phyloP scores from a whole-genome alignment of 2,329 filamentous ascomycete genomes.

The Cercospora beticola region DNA sequence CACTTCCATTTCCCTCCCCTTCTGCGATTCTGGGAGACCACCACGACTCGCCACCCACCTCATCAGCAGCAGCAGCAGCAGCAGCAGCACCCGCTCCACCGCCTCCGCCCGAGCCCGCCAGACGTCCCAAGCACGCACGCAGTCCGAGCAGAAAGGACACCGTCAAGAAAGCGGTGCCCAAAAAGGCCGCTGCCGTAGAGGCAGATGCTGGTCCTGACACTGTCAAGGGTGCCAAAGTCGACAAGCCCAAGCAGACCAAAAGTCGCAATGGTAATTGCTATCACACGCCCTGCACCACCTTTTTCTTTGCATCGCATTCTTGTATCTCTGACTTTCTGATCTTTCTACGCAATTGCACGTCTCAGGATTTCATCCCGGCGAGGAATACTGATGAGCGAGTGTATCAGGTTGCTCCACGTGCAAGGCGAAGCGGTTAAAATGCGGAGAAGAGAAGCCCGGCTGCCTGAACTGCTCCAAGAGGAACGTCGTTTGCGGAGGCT shows the following conservation, averaged over 20 bases:
- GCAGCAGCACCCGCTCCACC: slow-evolving; percentile 26
- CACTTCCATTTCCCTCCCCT: slow-evolving; percentile 58
- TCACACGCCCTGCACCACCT: slow-evolving; percentile 12
- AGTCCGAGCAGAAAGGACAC: slow-evolving; percentile 26
- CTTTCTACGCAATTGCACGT: not conserved
- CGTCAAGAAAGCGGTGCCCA: slow-evolving; percentile 29
- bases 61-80: slow-evolving; percentile 34
- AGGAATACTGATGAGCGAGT: slow-evolving; percentile 27
- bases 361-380: slow-evolving; percentile 1
- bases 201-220: slow-evolving; percentile 18
- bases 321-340: not conserved
- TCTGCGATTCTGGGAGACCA: slow-evolving; percentile 51
- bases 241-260: slow-evolving; percentile 71
- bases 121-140: slow-evolving; percentile 34
- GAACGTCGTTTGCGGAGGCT: slow-evolving; percentile 66
- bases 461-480: slow-evolving; percentile 50
- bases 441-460: slow-evolving; percentile 65
- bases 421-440: slow-evolving; percentile 71
- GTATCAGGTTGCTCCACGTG: slow-evolving; percentile 67
- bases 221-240: slow-evolving; percentile 40
- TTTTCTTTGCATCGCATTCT: slow-evolving; percentile 3
- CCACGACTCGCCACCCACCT: slow-evolving; percentile 7
- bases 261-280: slow-evolving; percentile 67
- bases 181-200: slow-evolving; percentile 22
- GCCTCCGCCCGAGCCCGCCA: slow-evolving; percentile 26